Base-by-base conservation (phyloP, 306 rosid genomes). In the Dicorynia guianensis region DNA sequence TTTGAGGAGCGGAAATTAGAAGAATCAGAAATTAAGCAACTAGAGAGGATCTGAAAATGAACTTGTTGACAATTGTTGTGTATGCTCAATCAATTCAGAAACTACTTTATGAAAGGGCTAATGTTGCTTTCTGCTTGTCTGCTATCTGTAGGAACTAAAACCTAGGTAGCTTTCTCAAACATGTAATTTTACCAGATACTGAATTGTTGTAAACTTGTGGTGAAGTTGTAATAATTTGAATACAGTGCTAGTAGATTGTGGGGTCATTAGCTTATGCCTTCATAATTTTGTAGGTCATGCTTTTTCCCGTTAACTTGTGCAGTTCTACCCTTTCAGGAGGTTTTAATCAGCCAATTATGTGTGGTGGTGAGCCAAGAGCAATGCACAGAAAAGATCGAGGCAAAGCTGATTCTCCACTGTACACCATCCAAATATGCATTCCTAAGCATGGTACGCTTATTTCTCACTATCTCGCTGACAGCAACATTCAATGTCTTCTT, bases 261-360 rank as follows among this genome's bases (percentile, higher is more conserved):
- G 44, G 8, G n/a, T 30, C 9, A 34, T 36, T 52, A 49, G 54
- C 49, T 20, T 71, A 5, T 42, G 49, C 56, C 67, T 79, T 20
- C 20, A 8, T 36, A 39, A 19, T 18, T 38, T 54, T 69, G 63
- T 14, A 38, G 48, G 18, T 25, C n/a, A 36, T 63, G 19, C 13
- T 19, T 49, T 15, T 19, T 33, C 42, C 9, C 39, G 39, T 67
- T 63, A 55, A 72, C 43, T 43, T 65, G 3, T 76, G 25, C 46
- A 39, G 49, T 42, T 64, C 25, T 61, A 13, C 73, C 38, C 8
- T 7, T 79, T 61, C 80, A 95, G 98, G 98, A 72, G 98, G 97
- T 6, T 94, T 94, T 80, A 94, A 94, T 81, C 98, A 94, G 85
- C 96, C 98, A 47, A 90, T 92, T 52, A 95, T 95, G 97, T 95